These are phyloP conservation scores for Drechslerella dactyloides DNA, from an alignment of 2,329 filamentous ascomycete species.

Conservation along the genomic window DNA sequence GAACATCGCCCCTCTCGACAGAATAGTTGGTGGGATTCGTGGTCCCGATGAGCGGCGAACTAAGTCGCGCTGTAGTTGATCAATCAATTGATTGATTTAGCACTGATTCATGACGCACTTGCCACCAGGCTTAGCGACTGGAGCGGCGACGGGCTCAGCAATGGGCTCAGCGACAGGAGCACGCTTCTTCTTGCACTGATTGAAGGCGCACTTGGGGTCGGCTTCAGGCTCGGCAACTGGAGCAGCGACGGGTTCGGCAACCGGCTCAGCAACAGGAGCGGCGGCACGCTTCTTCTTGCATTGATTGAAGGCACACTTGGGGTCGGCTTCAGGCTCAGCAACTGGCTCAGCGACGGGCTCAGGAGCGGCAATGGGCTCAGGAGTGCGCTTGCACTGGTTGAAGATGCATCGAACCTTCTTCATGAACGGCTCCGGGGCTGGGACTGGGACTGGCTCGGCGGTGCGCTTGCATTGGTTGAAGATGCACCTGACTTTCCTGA, in stretches of 20 bases:
- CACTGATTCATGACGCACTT: neutral
- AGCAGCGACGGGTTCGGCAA: neutral
- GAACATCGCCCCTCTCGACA: constrained; percentile 42
- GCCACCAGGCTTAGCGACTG: neutral
- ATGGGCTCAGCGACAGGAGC: neutral
- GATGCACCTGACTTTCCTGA: constrained; percentile 5
- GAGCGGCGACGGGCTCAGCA: constrained; percentile 1
- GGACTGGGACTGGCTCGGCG: constrained; percentile 8
- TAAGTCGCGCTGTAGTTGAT: neutral
- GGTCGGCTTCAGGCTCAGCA: neutral
- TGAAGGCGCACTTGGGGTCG: neutral
- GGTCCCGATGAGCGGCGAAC: neutral
- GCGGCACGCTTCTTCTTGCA: constrained; percentile 13
- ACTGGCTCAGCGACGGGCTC: neutral
- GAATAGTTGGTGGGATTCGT: neutral
- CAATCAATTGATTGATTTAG: constrained; percentile 1
- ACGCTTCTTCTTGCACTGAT: neutral
- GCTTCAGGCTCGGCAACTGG: neutral
- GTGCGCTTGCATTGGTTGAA: constrained; percentile 25
- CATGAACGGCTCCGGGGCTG: neutral
- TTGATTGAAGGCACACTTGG: constrained; percentile 17
- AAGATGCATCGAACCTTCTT: constrained; percentile 6
- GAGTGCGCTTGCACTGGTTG: constrained; percentile 21
- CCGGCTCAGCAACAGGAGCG: neutral
- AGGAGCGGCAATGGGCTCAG: constrained; percentile 13